Conservation (phyloP, 345 rosid species). For the Erysimum cheiranthoides region DNA sequence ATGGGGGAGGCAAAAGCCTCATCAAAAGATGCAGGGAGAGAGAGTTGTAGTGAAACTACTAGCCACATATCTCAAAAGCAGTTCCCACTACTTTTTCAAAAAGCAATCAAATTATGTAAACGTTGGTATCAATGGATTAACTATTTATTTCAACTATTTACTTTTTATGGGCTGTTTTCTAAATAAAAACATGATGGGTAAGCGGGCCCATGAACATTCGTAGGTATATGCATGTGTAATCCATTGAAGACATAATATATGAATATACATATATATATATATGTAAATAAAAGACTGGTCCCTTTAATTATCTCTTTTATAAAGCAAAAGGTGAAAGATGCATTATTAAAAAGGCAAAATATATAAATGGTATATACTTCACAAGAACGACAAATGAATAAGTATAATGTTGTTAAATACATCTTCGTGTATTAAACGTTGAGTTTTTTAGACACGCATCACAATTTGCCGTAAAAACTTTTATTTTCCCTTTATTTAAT, state of each 20-base stretch:
- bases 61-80: slow-evolving; percentile 69
- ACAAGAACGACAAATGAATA: slow-evolving; percentile 42
- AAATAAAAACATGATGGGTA: slow-evolving; percentile 41
- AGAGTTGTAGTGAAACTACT: slow-evolving; percentile 45
- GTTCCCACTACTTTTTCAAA: slow-evolving; percentile 55
- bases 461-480: neutral
- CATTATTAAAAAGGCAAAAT: slow-evolving; percentile 10
- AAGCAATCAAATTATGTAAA: slow-evolving; percentile 7
- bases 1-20: slow-evolving; percentile 60
- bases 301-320: slow-evolving; percentile 38
- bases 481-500: too few species aligned
- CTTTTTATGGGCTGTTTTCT: slow-evolving; percentile 46
- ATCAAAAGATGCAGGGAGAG: slow-evolving; percentile 57
- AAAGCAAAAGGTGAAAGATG: slow-evolving; percentile 41
- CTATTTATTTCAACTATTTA: slow-evolving; percentile 36
- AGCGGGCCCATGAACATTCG: slow-evolving; percentile 44
- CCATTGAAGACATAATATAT: slow-evolving; percentile 35
- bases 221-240: slow-evolving; percentile 46
- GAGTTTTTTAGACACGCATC: neutral
- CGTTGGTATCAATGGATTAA: slow-evolving; percentile 27
- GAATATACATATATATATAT: neutral
- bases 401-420: slow-evolving; percentile 23
- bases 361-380: slow-evolving; percentile 38
- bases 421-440: slow-evolving; percentile 11
- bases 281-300: slow-evolving; percentile 37